Conservation (phyloP, 352 stramenopile species). For the Achlya hypogyna region DNA sequence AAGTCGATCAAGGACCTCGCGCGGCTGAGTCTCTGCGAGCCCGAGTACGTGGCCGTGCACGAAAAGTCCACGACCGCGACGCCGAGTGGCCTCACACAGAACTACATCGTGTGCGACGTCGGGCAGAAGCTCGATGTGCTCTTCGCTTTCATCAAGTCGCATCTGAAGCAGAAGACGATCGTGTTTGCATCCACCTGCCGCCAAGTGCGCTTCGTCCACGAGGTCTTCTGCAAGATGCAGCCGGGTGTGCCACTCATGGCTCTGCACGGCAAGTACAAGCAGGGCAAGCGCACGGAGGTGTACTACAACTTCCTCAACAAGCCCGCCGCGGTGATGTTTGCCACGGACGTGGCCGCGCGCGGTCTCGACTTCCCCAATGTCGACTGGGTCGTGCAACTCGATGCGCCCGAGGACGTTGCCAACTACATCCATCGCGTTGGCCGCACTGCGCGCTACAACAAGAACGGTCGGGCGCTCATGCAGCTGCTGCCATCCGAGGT, state of each 20-base stretch:
- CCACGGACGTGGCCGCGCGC: slow-evolving; percentile 96
- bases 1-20: slow-evolving; percentile 96
- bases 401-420: slow-evolving; percentile 95
- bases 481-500: slow-evolving; percentile 89
- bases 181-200: slow-evolving; percentile 97
- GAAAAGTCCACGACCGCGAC: slow-evolving; percentile 87
- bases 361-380: slow-evolving; percentile 98
- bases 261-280: slow-evolving; percentile 98
- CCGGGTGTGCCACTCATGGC: slow-evolving; percentile 94
- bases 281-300: slow-evolving; percentile 95
- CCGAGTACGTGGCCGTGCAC: slow-evolving; percentile 97
- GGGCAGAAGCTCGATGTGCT: slow-evolving; percentile 97
- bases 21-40: slow-evolving; percentile 88
- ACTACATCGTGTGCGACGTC: slow-evolving; percentile 91
- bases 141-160: slow-evolving; percentile 97
- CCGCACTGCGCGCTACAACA: slow-evolving; percentile 93
- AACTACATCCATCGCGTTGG: slow-evolving; percentile 99
- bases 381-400: slow-evolving; percentile 97
- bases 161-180: slow-evolving; percentile 98
- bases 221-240: slow-evolving; percentile 95
- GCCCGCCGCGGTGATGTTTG: slow-evolving; percentile 91
- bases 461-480: slow-evolving; percentile 89
- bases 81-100: slow-evolving; percentile 90
- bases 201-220: slow-evolving; percentile 93
- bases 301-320: slow-evolving; percentile 98